phyloP scores from a whole-genome alignment of 2,329 filamentous ascomycete species.

The Amauroascus verrucosus region DNA sequence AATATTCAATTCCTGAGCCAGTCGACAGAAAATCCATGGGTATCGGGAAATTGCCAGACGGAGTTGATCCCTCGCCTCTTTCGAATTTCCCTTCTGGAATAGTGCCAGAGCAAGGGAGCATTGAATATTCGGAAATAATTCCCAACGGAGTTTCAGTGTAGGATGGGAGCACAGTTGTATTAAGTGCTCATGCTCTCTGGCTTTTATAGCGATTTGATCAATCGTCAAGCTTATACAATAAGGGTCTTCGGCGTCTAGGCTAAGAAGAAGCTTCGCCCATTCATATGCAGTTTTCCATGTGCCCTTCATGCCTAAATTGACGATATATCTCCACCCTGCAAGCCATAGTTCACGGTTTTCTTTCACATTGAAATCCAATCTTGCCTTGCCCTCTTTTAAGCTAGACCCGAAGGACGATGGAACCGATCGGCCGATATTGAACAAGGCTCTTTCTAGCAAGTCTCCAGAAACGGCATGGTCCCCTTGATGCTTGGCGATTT shows the following conservation, averaged over 20 bases:
- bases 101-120: conserved; percentile 70
- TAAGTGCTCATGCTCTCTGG: conserved; percentile 65
- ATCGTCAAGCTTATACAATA: conserved; percentile 73
- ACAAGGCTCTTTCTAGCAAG: conserved; percentile 79
- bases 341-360: conserved; percentile 93
- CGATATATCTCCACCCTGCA: conserved; percentile 78
- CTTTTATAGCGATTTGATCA: conserved; percentile 74
- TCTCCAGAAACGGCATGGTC: conserved; percentile 80
- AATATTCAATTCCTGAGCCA: conserved; percentile 72
- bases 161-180: conserved; percentile 54
- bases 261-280: conserved; percentile 78
- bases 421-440: conserved; percentile 81
- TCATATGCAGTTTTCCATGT: conserved; percentile 89
- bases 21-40: conserved; percentile 72
- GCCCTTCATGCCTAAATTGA: conserved; percentile 76
- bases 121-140: conserved; percentile 56
- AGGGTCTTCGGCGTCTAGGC: conserved; percentile 65
- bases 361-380: conserved; percentile 66
- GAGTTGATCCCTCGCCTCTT: conserved; percentile 56
- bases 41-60: conserved; percentile 57
- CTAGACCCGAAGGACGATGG: conserved; percentile 71
- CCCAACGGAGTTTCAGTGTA: conserved; percentile 42
- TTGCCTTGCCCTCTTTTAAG: conserved; percentile 65
- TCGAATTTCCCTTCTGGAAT: conserved; percentile 56
- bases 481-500: conserved; percentile 81